Evolutionary conservation across 2,329 filamentous ascomycete species (phyloP).

Genomic region (Proliferodiscus dingleyae): DNA sequence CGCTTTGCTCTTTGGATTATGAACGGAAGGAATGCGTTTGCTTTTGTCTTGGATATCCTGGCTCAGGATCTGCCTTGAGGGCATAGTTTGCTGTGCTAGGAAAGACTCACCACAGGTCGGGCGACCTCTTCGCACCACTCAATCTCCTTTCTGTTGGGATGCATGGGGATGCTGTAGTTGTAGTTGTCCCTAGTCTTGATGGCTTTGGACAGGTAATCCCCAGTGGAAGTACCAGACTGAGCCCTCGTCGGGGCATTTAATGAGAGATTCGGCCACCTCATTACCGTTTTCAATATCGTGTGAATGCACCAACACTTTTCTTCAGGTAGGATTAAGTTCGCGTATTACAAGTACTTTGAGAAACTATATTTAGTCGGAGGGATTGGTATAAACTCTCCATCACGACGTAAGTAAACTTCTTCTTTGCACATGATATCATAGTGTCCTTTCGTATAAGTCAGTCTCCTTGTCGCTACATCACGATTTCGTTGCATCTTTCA

Average conservation of each 20-base stretch:
- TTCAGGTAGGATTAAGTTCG: no score
- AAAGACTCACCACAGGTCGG: slow-evolving; percentile 27
- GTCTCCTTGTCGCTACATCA: no score
- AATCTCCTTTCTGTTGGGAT: slow-evolving; percentile 33
- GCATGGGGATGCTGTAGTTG: slow-evolving; percentile 30
- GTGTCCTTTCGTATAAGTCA: no score
- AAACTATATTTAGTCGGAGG: no score
- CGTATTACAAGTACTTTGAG: no score
- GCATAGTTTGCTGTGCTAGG: slow-evolving; percentile 11
- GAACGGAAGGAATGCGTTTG: slow-evolving; percentile 31
- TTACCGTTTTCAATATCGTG: neutral
- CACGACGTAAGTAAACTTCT: no score
- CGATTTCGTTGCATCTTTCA: no score
- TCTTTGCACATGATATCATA: no score
- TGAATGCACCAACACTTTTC: no score
- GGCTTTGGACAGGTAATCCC: slow-evolving; percentile 26
- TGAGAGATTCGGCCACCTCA: slow-evolving; percentile 35
- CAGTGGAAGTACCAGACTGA: slow-evolving; percentile 27
- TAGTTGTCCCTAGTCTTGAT: slow-evolving; percentile 32
- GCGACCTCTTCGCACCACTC: slow-evolving; percentile 30
- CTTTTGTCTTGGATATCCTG: slow-evolving; percentile 23
- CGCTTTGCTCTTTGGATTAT: slow-evolving; percentile 28
- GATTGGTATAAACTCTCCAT: no score
- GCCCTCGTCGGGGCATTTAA: slow-evolving; percentile 31
- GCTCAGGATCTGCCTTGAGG: slow-evolving; percentile 17